Percentiles rank a stretch among this genome's conserved stretches.
Evolutionary conservation across 2,329 filamentous ascomycete genomes (phyloP).

Genomic region (Emydomyces testavorans): DNA sequence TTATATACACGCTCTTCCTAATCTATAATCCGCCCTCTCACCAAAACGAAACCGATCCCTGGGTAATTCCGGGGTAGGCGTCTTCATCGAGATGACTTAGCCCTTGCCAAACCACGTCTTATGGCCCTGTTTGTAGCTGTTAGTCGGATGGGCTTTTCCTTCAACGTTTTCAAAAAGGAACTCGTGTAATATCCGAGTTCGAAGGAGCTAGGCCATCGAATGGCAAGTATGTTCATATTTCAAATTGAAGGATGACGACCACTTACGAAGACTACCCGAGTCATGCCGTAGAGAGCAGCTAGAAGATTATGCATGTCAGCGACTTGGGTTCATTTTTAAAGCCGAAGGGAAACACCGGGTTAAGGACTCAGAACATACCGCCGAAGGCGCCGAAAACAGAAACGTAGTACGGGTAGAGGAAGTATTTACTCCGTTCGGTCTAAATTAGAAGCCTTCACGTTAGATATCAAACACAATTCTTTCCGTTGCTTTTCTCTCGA

Average conservation of each 20-base stretch:
- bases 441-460: conserved; percentile 19
- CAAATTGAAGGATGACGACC: conserved; percentile 12
- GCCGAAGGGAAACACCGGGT: background rate
- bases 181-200: too few species aligned
- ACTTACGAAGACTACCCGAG: conserved; percentile 36
- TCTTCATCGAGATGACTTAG: conserved; percentile 19
- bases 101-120: conserved; percentile 48
- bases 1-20: conserved; percentile 7
- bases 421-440: conserved; percentile 45
- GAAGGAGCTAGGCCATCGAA: too few species aligned
- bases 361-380: conserved; percentile 31
- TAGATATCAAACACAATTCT: background rate
- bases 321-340: background rate
- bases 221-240: too few species aligned
- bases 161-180: too few species aligned
- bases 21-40: background rate
- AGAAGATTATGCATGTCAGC: background rate
- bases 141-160: conserved; percentile 7
- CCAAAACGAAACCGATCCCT: background rate
- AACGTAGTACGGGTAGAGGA: conserved; percentile 52
- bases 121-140: conserved; percentile 40
- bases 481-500: too few species aligned
- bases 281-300: conserved; percentile 35
- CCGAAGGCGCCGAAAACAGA: conserved; percentile 39
- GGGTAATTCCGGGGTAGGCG: background rate